Conservation (phyloP, 1,284 basidiomycete species). For the Afroboletus lepidellus region DNA sequence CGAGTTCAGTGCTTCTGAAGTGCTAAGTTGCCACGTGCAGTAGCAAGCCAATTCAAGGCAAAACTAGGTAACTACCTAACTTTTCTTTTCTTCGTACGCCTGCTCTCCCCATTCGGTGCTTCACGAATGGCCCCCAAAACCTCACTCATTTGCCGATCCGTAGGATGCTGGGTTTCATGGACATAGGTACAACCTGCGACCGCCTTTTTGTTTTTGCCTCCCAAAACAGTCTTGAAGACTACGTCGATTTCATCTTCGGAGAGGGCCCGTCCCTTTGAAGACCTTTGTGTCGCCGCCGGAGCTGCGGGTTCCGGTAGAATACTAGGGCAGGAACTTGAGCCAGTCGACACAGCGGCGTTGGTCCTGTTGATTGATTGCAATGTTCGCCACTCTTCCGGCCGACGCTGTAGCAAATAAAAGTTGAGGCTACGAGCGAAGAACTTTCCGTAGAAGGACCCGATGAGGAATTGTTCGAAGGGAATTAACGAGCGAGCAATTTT, state of each 20-base stretch:
- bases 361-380: conserved; percentile 40
- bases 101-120: conserved; percentile 24
- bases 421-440: conserved; percentile 82
- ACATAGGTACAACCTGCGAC: conserved; percentile 7
- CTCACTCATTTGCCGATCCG: conserved; percentile 34
- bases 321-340: conserved; percentile 3
- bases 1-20: too few relatives aligned
- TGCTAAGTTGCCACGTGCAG: too few relatives aligned
- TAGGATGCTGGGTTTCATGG: conserved; percentile 11
- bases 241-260: conserved; percentile 65
- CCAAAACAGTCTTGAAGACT: conserved; percentile 58
- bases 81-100: conserved; percentile 24
- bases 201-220: conserved; percentile 56
- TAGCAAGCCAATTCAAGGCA: neutral
- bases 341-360: conserved; percentile 1
- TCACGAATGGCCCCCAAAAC: conserved; percentile 32
- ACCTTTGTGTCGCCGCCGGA: conserved; percentile 2
- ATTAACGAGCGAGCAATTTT: conserved; percentile 84
- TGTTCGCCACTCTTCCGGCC: conserved; percentile 81
- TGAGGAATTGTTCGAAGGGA: conserved; percentile 66
- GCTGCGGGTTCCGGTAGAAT: neutral
- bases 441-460: conserved; percentile 79
- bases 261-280: conserved; percentile 33
- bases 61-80: conserved; percentile 5
- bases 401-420: conserved; percentile 73